Evolutionary conservation across 768 basidiomycete genomes (phyloP).

Genomic region (Austroboletus festivus): DNA sequence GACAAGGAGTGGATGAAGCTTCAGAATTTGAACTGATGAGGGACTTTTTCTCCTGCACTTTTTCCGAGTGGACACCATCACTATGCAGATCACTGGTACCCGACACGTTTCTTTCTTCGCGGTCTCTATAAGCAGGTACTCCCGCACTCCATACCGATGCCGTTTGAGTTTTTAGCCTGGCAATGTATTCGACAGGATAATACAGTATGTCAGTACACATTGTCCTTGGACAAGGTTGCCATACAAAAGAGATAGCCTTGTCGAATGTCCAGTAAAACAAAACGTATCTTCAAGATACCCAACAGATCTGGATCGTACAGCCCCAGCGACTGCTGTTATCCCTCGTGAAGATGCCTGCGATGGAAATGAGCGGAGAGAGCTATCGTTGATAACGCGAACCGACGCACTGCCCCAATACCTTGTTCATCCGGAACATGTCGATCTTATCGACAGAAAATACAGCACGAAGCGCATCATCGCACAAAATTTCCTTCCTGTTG

Average conservation of each 20-base stretch:
- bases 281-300: background rate
- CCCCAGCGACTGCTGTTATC: conserved; percentile 5
- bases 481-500: conserved; percentile 82
- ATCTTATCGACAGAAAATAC: conserved; percentile 81
- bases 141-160: conserved; percentile 1
- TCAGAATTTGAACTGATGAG: conserved; percentile 61
- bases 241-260: background rate
- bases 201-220: conserved; percentile 12
- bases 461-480: conserved; percentile 67
- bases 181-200: conserved; percentile 7
- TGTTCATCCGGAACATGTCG: conserved; percentile 96
- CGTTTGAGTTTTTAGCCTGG: conserved; percentile 5
- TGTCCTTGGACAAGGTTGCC: conserved; percentile 4
- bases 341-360: conserved; percentile 33
- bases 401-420: conserved; percentile 72
- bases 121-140: background rate
- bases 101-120: background rate
- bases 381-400: background rate
- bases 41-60: background rate
- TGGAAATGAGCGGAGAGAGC: background rate
- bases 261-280: conserved; percentile 1
- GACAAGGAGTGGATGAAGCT: conserved; percentile 89
- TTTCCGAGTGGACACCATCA: background rate
- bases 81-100: too few species aligned
- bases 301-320: conserved; percentile 8